Conservation (phyloP, 305 asterid species). For the Fraxinus xanthoxyloides region DNA sequence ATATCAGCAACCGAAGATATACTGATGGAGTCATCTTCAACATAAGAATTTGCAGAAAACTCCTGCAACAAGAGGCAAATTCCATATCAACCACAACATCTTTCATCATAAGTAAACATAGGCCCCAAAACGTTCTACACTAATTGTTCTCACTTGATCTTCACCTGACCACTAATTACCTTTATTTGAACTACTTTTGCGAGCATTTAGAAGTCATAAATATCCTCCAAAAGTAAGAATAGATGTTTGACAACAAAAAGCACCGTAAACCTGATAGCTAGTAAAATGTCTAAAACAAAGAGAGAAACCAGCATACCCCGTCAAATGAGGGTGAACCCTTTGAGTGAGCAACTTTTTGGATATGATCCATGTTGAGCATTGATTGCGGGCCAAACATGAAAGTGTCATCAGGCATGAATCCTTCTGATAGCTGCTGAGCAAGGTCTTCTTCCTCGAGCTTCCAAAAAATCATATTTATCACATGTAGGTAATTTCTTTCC, state of each 20-base stretch:
- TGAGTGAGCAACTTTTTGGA: conserved; percentile 47
- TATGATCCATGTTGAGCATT: conserved; percentile 58
- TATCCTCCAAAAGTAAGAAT: neutral
- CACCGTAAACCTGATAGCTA: neutral
- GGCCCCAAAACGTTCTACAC: neutral
- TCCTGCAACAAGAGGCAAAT: conserved; percentile 46
- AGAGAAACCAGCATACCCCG: conserved; percentile 48
- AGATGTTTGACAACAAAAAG: neutral
- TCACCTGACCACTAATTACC: neutral
- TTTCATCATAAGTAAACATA: neutral
- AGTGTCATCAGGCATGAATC: conserved; percentile 78
- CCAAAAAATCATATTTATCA: conserved; percentile 7
- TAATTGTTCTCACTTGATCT: neutral
- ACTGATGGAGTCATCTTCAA: conserved; percentile 73
- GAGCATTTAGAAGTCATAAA: neutral
- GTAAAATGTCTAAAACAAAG: neutral
- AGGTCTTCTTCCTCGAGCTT: conserved; percentile 72
- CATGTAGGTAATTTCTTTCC: neutral
- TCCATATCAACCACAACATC: neutral
- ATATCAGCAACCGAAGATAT: conserved; percentile 76
- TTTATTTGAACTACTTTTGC: neutral
- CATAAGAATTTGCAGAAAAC: conserved; percentile 54
- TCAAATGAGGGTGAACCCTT: conserved; percentile 76
- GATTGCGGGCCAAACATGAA: conserved; percentile 75
- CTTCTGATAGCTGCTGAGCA: conserved; percentile 66